phyloP scores from a whole-genome alignment of 306 rosid species.

The Trifolium dubium region DNA sequence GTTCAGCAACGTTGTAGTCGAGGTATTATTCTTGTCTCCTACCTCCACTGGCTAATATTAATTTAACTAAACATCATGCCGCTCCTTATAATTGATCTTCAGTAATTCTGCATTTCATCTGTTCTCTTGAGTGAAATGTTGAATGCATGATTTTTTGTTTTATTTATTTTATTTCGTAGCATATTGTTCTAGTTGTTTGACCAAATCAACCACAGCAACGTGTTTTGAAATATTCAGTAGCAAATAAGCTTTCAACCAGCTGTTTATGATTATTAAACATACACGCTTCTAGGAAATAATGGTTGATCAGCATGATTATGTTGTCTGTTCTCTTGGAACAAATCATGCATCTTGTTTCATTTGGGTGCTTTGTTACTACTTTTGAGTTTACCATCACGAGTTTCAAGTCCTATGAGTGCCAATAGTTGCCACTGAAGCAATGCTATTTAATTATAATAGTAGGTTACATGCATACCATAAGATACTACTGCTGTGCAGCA shows the following conservation, averaged over 20 bases:
- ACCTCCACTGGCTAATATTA: constrained; percentile 12
- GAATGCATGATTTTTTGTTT: constrained; percentile 32
- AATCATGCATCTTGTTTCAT: constrained; percentile 26
- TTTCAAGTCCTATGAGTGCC: background rate
- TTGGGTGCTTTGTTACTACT: constrained; percentile 23
- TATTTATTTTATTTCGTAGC: background rate
- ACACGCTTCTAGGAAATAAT: constrained; percentile 9
- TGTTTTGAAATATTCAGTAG: constrained; percentile 22
- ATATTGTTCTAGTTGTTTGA: constrained; percentile 17
- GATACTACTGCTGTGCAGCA: background rate
- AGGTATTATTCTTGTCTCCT: constrained; percentile 64
- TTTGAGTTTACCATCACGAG: background rate
- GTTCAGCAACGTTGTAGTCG: constrained; percentile 94
- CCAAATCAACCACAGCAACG: constrained; percentile 4
- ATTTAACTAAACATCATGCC: background rate
- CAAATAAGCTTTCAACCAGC: background rate
- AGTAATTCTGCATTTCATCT: constrained; percentile 20
- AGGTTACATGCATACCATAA: constrained; percentile 8
- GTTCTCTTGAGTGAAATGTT: constrained; percentile 16
- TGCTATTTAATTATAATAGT: background rate
- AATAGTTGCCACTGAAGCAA: background rate
- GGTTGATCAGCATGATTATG: constrained; percentile 16
- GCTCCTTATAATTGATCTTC: background rate
- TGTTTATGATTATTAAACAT: constrained; percentile 18
- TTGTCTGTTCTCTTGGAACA: constrained; percentile 23